Conservation (phyloP, 2,329 filamentous ascomycete genomes). For the Verticillium isaacii region DNA sequence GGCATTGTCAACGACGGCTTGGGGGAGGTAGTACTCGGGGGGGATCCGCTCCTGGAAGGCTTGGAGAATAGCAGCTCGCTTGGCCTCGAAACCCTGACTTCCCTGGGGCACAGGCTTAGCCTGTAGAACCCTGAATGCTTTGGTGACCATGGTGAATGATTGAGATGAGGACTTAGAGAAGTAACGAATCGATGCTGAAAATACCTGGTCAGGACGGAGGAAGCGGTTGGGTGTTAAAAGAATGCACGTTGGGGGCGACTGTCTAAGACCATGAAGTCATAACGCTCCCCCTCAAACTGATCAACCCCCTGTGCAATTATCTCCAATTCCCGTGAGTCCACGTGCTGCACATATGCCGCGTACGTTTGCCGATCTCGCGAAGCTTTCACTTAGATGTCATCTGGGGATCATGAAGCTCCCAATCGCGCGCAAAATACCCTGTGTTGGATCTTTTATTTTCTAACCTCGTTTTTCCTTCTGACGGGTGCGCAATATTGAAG, state of each 20-base stretch:
- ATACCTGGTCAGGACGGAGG: not conserved
- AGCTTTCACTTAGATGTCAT: too few species aligned
- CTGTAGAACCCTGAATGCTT: not conserved
- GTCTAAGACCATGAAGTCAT: not conserved
- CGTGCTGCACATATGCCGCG: too few species aligned
- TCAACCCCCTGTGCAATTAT: too few species aligned
- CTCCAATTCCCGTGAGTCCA: too few species aligned
- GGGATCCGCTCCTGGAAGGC: slow-evolving; percentile 28
- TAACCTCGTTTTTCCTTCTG: too few species aligned
- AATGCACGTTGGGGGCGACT: not conserved
- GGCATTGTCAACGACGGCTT: slow-evolving; percentile 16
- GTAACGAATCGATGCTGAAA: not conserved
- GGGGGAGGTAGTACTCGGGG: slow-evolving; percentile 19
- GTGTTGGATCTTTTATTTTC: too few species aligned
- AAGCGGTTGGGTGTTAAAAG: not conserved
- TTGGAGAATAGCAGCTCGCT: slow-evolving; percentile 18
- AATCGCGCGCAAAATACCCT: too few species aligned
- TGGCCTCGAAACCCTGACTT: slow-evolving; percentile 18
- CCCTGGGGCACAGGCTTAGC: slow-evolving; percentile 8
- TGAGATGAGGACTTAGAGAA: not conserved
- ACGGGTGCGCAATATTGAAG: too few species aligned
- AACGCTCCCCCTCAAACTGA: not conserved
- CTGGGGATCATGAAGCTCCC: too few species aligned
- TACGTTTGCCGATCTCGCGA: too few species aligned
- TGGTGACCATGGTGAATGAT: not conserved